Evolutionary conservation across 169 alveolate genomes (phyloP).

Genomic region (Plasmodium reichenowi): DNA sequence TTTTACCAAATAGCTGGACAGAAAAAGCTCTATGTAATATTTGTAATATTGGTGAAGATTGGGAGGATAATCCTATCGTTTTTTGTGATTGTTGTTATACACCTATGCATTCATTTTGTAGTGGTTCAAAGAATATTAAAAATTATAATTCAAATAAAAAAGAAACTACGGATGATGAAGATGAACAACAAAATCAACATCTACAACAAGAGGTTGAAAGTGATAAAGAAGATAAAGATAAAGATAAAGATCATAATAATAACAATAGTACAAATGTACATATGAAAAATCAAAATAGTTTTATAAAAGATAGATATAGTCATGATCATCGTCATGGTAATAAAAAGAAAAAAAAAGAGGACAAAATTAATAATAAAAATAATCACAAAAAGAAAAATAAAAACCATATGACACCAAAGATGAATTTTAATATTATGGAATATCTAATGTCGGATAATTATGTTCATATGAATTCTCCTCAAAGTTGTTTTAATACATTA

Average conservation of each 20-base stretch:
- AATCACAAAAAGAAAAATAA: conserved; percentile 1
- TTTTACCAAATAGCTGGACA: conserved; percentile 85
- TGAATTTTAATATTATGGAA: conserved; percentile 38
- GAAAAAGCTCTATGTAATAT: conserved; percentile 86
- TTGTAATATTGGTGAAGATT: conserved; percentile 86
- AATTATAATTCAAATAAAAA: conserved; percentile 35
- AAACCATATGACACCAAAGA: conserved; percentile 4
- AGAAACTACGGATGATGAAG: conserved; percentile 1
- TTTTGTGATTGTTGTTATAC: conserved; percentile 88
- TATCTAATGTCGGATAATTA: conserved; percentile 28
- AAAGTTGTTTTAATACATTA: conserved; percentile 15
- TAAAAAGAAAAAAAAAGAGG: not conserved
- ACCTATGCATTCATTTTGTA: conserved; percentile 84
- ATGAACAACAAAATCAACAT: not conserved
- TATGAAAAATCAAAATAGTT: not conserved
- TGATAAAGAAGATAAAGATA: not conserved
- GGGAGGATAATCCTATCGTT: conserved; percentile 88
- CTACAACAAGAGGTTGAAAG: not conserved
- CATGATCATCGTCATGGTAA: too few species aligned
- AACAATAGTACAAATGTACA: not conserved
- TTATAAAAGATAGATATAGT: not conserved
- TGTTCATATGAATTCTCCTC: conserved; percentile 11
- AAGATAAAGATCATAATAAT: not conserved
- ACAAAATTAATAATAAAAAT: not conserved
- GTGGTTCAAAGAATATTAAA: conserved; percentile 55